Conservation (phyloP, 1,139 yeast genomes). For the Taphrina flavorubra region DNA sequence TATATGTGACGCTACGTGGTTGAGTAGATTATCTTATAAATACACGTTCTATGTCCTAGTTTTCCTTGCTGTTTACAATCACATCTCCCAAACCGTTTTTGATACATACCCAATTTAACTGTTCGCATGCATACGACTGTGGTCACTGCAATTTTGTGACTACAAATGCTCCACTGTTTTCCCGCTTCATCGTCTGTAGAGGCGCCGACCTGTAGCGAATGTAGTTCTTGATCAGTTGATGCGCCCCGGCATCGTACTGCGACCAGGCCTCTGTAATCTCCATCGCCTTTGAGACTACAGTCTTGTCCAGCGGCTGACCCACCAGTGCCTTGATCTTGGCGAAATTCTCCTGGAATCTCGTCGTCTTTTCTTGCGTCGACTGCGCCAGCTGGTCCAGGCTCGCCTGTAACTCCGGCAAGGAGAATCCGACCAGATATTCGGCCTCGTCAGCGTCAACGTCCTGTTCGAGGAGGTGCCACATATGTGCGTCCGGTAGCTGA, state of each 20-base stretch:
- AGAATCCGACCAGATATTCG: conserved; percentile 16
- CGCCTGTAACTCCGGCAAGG: conserved; percentile 20
- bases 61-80: too few species aligned
- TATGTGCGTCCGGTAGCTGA: conserved; percentile 19
- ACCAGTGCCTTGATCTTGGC: conserved; percentile 1
- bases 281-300: not conserved
- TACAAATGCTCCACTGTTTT: conserved; percentile 16
- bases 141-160: not conserved
- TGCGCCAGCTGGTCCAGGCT: conserved; percentile 17
- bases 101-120: too few species aligned
- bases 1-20: too few species aligned
- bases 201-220: not conserved
- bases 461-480: conserved; percentile 13
- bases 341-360: conserved; percentile 4
- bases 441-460: not conserved
- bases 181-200: conserved; percentile 10
- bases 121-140: too few species aligned
- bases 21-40: too few species aligned
- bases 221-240: conserved; percentile 22
- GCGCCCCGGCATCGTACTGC: conserved; percentile 26
- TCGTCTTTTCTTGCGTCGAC: conserved; percentile 1
- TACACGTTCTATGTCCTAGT: too few species aligned
- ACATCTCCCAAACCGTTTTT: too few species aligned
- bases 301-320: not conserved
- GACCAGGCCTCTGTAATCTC: conserved; percentile 21